phyloP scores from a whole-genome alignment of 2,329 filamentous ascomycete genomes.

The Aureobasidium leucospermi region DNA sequence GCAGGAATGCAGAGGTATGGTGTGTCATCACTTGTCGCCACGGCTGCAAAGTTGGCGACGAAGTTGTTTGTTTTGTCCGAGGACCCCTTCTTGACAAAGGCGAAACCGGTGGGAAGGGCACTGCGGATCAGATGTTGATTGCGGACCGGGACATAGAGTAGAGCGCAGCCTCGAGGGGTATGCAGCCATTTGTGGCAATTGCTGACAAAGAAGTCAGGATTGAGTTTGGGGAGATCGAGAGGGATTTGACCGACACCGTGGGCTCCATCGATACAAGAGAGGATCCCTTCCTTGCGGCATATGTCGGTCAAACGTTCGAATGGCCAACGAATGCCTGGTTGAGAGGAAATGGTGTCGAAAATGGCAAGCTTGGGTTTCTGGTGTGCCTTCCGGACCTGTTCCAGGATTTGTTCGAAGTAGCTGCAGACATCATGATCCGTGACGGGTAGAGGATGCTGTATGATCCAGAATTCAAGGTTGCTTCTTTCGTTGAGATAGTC shows the following conservation, averaged over 20 bases:
- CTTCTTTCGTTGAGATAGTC: constrained; percentile 65
- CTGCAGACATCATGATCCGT: constrained; percentile 57
- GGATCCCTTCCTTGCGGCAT: constrained; percentile 59
- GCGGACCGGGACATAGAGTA: constrained; percentile 68
- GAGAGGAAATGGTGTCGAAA: constrained; percentile 73
- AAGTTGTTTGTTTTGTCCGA: constrained; percentile 39
- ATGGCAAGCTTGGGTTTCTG: constrained; percentile 60
- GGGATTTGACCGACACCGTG: constrained; percentile 75
- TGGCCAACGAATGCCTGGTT: constrained; percentile 72
- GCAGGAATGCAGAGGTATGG: constrained; percentile 69
- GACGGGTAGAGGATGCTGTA: constrained; percentile 61
- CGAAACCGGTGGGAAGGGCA: constrained; percentile 72
- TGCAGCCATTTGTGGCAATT: constrained; percentile 93
- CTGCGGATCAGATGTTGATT: constrained; percentile 71
- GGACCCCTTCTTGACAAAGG: constrained; percentile 25
- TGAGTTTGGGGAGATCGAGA: constrained; percentile 57
- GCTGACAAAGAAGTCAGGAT: constrained; percentile 79
- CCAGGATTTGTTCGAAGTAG: constrained; percentile 45
- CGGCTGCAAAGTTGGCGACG: constrained; percentile 11
- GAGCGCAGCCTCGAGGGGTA: constrained; percentile 68
- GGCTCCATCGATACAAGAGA: constrained; percentile 78
- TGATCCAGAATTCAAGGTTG: constrained; percentile 41
- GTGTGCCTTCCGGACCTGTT: constrained; percentile 44
- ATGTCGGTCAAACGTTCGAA: constrained; percentile 59
- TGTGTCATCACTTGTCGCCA: constrained; percentile 50